Base-by-base conservation (phyloP, 148 eudicot genomes). In the Heliosperma pusillum region DNA sequence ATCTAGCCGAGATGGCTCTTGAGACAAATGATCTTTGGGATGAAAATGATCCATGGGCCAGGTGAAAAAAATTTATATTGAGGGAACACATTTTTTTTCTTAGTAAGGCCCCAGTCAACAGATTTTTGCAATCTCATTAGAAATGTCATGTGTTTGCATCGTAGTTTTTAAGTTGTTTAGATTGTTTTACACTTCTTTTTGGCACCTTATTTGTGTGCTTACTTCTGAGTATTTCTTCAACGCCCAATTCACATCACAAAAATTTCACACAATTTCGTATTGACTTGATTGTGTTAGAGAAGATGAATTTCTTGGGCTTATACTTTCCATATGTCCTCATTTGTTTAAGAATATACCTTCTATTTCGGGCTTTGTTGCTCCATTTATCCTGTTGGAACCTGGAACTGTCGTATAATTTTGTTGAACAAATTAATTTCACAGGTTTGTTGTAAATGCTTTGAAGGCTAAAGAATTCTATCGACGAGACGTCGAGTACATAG, bases 21-120 rank as follows among this genome's bases (percentile, higher is more conserved):
- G 99, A 92, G 77, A 96, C 97, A 78, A 85, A 86, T 66, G 99
- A 96, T 71, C 84, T 96, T 4, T 96, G 99, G 99, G 99, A 96
- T 85, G 97, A 96, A 81, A 87, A 87, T 83, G 97, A 96, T 89
- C 99, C 94, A 58, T 96, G 99, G 99, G 99, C 99, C 74, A 92
- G 97, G 99, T 95, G 79, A 87, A 77, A 66, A 59, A 45, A 33
- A 64, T 74, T 73, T 33, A 56, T 24, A 1, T 24, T 76, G 20
- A 24, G 52, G 73, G 26, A 26, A 25, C 60, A 50, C 33, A 70
- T 50, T 50, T 30, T 5, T 66, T 3, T 53, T 50, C 15, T 17
- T 50, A 4, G 13, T 2, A 70, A 47, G 16, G 52, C 8, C 27
- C 6, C 21, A 29, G 11, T 30, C 45, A 25, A 29, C 25, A 21